Evolutionary conservation across 768 basidiomycete genomes (phyloP), one percentile per base, ranked within the genome.

Genomic region (Leccinum uliginosum): DNA sequence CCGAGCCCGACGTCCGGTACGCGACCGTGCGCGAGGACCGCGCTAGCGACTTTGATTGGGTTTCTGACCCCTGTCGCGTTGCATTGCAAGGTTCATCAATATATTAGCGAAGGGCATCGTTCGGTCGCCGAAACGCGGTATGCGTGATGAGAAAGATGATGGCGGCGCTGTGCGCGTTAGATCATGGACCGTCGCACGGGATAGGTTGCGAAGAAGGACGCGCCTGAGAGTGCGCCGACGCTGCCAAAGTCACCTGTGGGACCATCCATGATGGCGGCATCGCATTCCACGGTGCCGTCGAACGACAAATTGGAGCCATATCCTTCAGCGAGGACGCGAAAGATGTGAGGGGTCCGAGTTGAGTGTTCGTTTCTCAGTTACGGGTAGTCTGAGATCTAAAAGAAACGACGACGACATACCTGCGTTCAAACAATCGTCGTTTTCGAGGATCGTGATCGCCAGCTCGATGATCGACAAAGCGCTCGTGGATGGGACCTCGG

Each of bases 301-400:
- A 85, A 60, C 0, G 88, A 91, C 47, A 93, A 73, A 67, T 92
- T 93, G 2, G 91, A 89, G 4, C 91, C 90, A 58, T 79, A 83
- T 1, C 90, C 89, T 86, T 50, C 17, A 43, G 23, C 10, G 15
- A 30, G 1, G 23, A 32, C 9, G 38, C 9, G 21, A 54, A 17
- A 38, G 40, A 54, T 54, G 23, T 12, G 17, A 14, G 34, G 34
- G 46, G 9, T 26, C 10, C 9, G 15, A 40, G n/a, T 40, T n/a
- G 4, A 40, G 14, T 17, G 14, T 11, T 19, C 1, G n/a, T 35
- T 1, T 35, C 17, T 45, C 44, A 51, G 50, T 26, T 40, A 14
- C 4, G 14, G 19, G 6, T 34, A 34, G 34, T 34, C 5, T 15
- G 7, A 19, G 32, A 29, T 17, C 38, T 21, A 21, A 27, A 23